Evolutionary conservation across 1,284 basidiomycete species (phyloP).

Genomic region (Trichosporon asahii): DNA sequence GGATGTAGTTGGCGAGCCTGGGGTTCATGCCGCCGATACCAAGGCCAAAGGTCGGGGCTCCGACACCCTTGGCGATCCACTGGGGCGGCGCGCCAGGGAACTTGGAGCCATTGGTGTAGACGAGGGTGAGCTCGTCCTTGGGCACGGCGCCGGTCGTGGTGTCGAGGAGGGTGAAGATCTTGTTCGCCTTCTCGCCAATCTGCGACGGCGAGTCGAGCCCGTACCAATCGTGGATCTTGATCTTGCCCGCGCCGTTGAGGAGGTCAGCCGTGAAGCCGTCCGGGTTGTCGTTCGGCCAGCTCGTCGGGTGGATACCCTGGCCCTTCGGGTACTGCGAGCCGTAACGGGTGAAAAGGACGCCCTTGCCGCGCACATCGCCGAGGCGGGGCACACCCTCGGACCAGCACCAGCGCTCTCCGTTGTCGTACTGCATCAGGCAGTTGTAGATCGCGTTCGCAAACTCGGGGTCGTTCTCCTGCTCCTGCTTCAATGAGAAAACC

Average conservation of each 20-base stretch:
- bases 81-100: constrained; percentile 73
- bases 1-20: constrained; percentile 67
- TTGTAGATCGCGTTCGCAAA: constrained; percentile 67
- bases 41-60: constrained; percentile 67
- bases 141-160: constrained; percentile 19
- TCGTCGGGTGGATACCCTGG: constrained; percentile 73
- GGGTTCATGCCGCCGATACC: constrained; percentile 78
- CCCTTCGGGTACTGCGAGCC: constrained; percentile 50
- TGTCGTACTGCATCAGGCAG: constrained; percentile 60
- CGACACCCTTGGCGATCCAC: constrained; percentile 70
- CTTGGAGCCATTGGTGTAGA: constrained; percentile 74
- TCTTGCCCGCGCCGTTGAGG: constrained; percentile 52
- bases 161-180: constrained; percentile 40
- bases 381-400: constrained; percentile 70
- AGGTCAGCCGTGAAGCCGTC: constrained; percentile 57
- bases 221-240: constrained; percentile 82
- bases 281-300: constrained; percentile 73
- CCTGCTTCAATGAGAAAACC: constrained; percentile 81
- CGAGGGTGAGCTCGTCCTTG: constrained; percentile 60
- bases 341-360: constrained; percentile 77
- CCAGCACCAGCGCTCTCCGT: constrained; percentile 69
- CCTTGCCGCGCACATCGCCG: constrained; percentile 76
- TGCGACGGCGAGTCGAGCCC: constrained; percentile 67
- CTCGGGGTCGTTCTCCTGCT: constrained; percentile 52
- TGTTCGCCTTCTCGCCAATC: constrained; percentile 70